Percentiles rank a stretch among this genome's conserved stretches.
These are phyloP conservation scores for Nigrospora sphaerica DNA, from an alignment of 2,329 filamentous ascomycete species.

Conservation along the genomic window DNA sequence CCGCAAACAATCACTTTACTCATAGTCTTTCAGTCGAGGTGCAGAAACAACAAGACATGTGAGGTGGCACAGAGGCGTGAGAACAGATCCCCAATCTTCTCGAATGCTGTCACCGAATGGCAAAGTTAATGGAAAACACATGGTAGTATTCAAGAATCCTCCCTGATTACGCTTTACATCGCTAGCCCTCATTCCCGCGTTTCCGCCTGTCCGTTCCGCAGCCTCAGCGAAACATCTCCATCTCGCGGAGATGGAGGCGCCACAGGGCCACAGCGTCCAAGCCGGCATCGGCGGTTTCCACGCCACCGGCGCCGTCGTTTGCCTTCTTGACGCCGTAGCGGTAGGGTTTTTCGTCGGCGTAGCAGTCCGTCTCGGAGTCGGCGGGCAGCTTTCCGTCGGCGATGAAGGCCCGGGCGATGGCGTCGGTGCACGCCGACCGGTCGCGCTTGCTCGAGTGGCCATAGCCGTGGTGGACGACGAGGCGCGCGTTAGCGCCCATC, in stretches of 20 bases:
- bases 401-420: slow-evolving; percentile 31
- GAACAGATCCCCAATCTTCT: too few species aligned
- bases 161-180: too few species aligned
- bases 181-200: too few species aligned
- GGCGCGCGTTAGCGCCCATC: slow-evolving; percentile 40
- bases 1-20: too few species aligned
- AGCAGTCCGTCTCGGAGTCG: slow-evolving; percentile 35
- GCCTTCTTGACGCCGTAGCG: slow-evolving; percentile 25
- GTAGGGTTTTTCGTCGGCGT: slow-evolving; percentile 40
- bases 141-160: too few species aligned
- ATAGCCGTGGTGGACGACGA: slow-evolving; percentile 42
- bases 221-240: not conserved
- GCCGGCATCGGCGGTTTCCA: not conserved
- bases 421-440: slow-evolving; percentile 35
- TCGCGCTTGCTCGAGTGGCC: slow-evolving; percentile 37
- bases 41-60: too few species aligned
- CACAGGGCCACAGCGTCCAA: slow-evolving; percentile 12
- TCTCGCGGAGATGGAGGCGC: slow-evolving; percentile 15
- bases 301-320: not conserved
- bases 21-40: too few species aligned
- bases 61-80: too few species aligned
- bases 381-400: slow-evolving; percentile 31
- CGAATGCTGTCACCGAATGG: too few species aligned
- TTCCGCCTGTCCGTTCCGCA: too few species aligned
- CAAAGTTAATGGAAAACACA: too few species aligned